phyloP scores from a whole-genome alignment of 2,329 filamentous ascomycete species.

The Aspergillus flavus region DNA sequence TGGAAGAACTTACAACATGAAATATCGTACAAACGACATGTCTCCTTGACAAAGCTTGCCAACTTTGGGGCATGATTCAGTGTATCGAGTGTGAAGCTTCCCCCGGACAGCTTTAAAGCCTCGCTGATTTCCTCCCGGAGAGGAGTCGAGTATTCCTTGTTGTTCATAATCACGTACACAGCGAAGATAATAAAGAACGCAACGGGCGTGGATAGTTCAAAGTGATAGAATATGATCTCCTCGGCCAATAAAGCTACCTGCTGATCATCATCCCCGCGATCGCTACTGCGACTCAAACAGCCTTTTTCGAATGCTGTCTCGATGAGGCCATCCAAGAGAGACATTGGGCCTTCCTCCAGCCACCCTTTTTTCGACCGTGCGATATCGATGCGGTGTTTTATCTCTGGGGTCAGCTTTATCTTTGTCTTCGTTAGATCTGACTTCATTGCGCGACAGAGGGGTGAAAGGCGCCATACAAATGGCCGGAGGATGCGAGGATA shows the following conservation, averaged over 20 bases:
- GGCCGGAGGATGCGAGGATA: neutral
- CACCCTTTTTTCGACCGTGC: neutral
- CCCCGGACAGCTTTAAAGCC: neutral
- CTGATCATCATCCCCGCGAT: neutral
- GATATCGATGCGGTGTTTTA: neutral
- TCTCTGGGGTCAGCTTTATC: neutral
- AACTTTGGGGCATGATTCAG: neutral
- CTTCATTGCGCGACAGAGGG: neutral
- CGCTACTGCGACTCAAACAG: neutral
- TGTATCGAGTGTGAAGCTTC: neutral
- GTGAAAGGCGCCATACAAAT: neutral
- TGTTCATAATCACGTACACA: neutral
- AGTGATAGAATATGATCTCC: neutral
- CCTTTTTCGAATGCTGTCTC: neutral
- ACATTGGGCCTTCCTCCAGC: neutral
- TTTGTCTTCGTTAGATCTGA: neutral
- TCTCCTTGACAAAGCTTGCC: neutral
- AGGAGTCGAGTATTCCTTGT: neutral
- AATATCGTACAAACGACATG: neutral
- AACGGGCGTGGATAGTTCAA: neutral
- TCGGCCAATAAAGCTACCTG: neutral
- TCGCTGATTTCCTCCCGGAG: neutral
- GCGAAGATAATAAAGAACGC: neutral
- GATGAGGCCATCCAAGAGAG: neutral
- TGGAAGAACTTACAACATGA: neutral